Percentiles rank a stretch among this genome's conserved stretches.
Conservation (phyloP, 176 grass and related monocot species). For the Microstegium vimineum region DNA sequence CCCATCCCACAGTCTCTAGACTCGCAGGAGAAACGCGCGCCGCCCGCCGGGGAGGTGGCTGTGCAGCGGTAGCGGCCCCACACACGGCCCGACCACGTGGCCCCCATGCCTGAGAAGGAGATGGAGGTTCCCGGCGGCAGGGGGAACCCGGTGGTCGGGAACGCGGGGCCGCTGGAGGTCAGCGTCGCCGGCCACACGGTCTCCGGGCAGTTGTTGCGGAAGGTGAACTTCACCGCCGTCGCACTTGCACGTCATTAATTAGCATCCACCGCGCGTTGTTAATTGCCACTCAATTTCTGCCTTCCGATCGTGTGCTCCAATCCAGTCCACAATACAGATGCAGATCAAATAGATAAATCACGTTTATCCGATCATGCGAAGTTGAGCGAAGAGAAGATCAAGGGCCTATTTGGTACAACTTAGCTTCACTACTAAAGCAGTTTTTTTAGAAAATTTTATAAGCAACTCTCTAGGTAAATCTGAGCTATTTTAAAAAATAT, state of each 20-base stretch:
- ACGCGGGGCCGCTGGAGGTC: background rate
- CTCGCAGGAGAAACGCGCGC: conserved; percentile 42
- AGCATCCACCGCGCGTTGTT: background rate
- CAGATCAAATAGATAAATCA: background rate
- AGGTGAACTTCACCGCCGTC: conserved; percentile 40
- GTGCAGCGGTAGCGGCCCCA: conserved; percentile 52
- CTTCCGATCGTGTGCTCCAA: background rate
- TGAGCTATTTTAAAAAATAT: too few relatives aligned
- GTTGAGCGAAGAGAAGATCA: background rate
- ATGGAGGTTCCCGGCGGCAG: conserved; percentile 15
- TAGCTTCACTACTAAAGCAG: too few relatives aligned
- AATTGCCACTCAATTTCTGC: too few relatives aligned
- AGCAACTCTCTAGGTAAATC: too few relatives aligned
- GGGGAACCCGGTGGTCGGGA: conserved; percentile 49
- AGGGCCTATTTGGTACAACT: too few relatives aligned
- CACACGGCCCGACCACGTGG: conserved; percentile 51
- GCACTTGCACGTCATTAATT: conserved; percentile 10
- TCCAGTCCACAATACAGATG: too few relatives aligned
- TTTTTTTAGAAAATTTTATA: too few relatives aligned
- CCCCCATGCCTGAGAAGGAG: background rate
- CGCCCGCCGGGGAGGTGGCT: background rate
- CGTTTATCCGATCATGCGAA: background rate
- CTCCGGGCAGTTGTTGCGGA: conserved; percentile 51
- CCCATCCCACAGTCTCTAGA: conserved; percentile 50
- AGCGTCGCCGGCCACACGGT: conserved; percentile 49